Evolutionary conservation across 345 rosid genomes (phyloP).

Genomic region (Eucalyptus regnans): DNA sequence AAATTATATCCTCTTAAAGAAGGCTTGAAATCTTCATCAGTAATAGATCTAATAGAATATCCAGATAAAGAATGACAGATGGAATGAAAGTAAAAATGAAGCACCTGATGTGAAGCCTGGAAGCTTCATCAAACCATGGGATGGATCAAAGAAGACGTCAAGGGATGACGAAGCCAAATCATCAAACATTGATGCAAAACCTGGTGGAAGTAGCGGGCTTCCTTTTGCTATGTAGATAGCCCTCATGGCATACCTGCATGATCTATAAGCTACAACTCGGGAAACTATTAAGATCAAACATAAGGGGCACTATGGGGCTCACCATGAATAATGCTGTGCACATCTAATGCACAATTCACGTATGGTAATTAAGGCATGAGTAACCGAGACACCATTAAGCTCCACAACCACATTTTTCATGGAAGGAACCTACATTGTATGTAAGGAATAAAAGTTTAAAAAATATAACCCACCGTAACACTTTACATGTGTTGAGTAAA

Average conservation of each 20-base stretch:
- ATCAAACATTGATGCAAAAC: constrained; percentile 80
- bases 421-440: constrained; percentile 52
- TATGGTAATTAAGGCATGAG: constrained; percentile 81
- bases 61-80: not conserved
- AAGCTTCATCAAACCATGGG: constrained; percentile 56
- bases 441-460: not conserved
- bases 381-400: constrained; percentile 85
- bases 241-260: constrained; percentile 83
- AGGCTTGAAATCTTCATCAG: not conserved
- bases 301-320: constrained; percentile 1
- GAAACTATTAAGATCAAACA: not conserved
- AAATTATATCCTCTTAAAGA: not conserved
- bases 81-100: not conserved
- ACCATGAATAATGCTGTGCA: constrained; percentile 94
- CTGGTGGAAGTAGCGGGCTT: constrained; percentile 82
- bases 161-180: constrained; percentile 89
- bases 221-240: constrained; percentile 91
- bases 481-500: not conserved
- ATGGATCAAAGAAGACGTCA: constrained; percentile 93
- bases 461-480: not conserved
- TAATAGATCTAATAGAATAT: not conserved
- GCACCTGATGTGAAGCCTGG: constrained; percentile 81
- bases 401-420: constrained; percentile 81
- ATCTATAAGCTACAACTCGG: not conserved
- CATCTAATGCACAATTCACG: constrained; percentile 67